Conservation (phyloP, 164 flowering plant genomes). For the Dillenia turbinata region DNA sequence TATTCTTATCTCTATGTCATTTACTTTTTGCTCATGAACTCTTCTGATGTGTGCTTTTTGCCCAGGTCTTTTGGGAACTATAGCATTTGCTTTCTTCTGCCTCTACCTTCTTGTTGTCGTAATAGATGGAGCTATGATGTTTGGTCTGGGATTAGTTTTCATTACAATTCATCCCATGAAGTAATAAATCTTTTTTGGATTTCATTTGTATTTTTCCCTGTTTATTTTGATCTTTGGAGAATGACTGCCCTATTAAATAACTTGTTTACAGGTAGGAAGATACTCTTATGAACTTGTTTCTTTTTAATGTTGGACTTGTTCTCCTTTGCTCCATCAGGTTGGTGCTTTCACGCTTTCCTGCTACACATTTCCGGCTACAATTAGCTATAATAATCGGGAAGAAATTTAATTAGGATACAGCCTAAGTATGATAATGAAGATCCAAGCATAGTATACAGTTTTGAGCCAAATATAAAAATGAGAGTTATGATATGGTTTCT, state of each 20-base stretch:
- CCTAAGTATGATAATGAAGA: no score
- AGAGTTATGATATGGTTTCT: no score
- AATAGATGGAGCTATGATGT: slow-evolving; percentile 96
- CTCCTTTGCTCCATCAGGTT: slow-evolving; percentile 97
- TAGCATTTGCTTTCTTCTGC: slow-evolving; percentile 97
- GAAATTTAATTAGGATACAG: no score
- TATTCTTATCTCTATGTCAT: neutral
- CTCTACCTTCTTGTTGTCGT: slow-evolving; percentile 93
- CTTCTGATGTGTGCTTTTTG: slow-evolving; percentile 15
- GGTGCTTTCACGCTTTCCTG: neutral
- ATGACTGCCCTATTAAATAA: slow-evolving; percentile 1
- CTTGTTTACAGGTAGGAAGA: slow-evolving; percentile 82
- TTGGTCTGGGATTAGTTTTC: slow-evolving; percentile 90
- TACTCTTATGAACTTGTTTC: slow-evolving; percentile 95
- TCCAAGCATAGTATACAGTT: no score
- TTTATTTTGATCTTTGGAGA: neutral
- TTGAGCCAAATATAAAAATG: no score
- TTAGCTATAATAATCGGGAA: no score
- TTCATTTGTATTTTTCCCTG: neutral
- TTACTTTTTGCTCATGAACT: slow-evolving; percentile 5
- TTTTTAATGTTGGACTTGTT: slow-evolving; percentile 91
- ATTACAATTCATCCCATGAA: slow-evolving; percentile 99
- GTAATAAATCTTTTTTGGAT: slow-evolving; percentile 33
- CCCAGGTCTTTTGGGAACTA: slow-evolving; percentile 94
- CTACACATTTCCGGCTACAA: no score